Evolutionary conservation across 2,329 filamentous ascomycete genomes (phyloP).

Genomic region (Penicillium sclerotiorum): DNA sequence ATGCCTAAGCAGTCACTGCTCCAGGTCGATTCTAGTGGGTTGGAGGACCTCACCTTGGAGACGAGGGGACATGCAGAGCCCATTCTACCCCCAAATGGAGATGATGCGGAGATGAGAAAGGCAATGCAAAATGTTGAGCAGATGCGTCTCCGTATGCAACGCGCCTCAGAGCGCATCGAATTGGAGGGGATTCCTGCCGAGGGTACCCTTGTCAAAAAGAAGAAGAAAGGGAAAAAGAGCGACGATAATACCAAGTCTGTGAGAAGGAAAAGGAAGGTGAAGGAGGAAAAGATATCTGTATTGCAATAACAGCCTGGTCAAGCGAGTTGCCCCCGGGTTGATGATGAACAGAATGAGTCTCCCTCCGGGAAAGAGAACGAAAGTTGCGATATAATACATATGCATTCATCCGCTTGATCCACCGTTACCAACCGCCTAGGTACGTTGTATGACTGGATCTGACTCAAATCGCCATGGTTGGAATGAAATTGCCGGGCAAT

Average conservation of each 20-base stretch:
- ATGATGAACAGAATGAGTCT: too few species aligned
- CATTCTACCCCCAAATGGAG: conserved; percentile 57
- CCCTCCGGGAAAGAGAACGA: too few species aligned
- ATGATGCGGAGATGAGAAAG: conserved; percentile 85
- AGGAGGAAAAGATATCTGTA: conserved; percentile 15
- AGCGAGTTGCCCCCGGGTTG: too few species aligned
- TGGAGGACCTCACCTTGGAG: conserved; percentile 72
- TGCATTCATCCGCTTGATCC: too few species aligned
- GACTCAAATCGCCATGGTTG: too few species aligned
- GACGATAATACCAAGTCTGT: conserved; percentile 2
- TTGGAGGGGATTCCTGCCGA: conserved; percentile 53
- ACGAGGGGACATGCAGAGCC: conserved; percentile 41
- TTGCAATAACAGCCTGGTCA: not conserved
- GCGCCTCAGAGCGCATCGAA: conserved; percentile 50
- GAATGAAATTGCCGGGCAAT: too few species aligned
- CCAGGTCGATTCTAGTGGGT: conserved; percentile 82
- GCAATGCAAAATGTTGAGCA: conserved; percentile 89
- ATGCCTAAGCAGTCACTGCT: conserved; percentile 68
- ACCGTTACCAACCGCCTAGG: too few species aligned
- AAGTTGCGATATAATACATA: too few species aligned
- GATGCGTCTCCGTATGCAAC: conserved; percentile 78
- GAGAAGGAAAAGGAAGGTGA: conserved; percentile 23
- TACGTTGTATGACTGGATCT: too few species aligned
- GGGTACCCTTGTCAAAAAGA: conserved; percentile 61
- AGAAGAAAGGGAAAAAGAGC: conserved; percentile 44